A percentile compares a stretch with the other conserved stretches of the same genome.
These are phyloP conservation scores for Cadophora sp. DNA, from an alignment of 2,329 filamentous ascomycete genomes.

Conservation along the genomic window DNA sequence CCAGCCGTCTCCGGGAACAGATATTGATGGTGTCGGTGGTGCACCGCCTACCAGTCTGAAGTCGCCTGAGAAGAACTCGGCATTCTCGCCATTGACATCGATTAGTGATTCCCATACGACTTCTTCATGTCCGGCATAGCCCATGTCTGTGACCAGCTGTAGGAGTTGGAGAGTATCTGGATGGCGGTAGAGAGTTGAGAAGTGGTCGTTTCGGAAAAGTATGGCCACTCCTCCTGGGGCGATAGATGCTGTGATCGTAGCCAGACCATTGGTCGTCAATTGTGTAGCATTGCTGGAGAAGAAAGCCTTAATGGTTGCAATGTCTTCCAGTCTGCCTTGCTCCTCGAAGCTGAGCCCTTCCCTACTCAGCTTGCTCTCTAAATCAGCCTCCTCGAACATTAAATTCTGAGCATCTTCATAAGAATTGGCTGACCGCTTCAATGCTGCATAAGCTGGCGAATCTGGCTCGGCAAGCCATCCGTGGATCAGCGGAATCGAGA, in stretches of 20 bases:
- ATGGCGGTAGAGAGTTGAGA: constrained; percentile 91
- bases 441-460: constrained; percentile 71
- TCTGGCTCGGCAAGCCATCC: constrained; percentile 83
- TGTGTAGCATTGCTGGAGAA: constrained; percentile 84
- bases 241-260: constrained; percentile 73
- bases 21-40: constrained; percentile 24
- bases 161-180: constrained; percentile 77
- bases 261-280: constrained; percentile 80
- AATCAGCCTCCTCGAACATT: constrained; percentile 85
- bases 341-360: constrained; percentile 73
- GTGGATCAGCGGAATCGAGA: constrained; percentile 87
- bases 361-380: constrained; percentile 77
- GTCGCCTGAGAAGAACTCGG: constrained; percentile 88
- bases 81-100: constrained; percentile 83
- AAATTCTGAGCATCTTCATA: constrained; percentile 94
- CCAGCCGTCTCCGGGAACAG: constrained; percentile 31
- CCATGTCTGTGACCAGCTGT: constrained; percentile 89
- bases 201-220: constrained; percentile 96
- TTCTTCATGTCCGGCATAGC: constrained; percentile 86
- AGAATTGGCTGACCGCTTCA: constrained; percentile 77
- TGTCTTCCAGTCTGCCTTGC: constrained; percentile 81
- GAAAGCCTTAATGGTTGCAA: constrained; percentile 83
- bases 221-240: constrained; percentile 84
- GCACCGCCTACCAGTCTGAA: constrained; percentile 81
- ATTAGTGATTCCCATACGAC: constrained; percentile 95